Percentiles rank a stretch among this genome's conserved stretches.
phyloP scores from a whole-genome alignment of 352 stramenopile species.

The Phytophthora cajani region DNA sequence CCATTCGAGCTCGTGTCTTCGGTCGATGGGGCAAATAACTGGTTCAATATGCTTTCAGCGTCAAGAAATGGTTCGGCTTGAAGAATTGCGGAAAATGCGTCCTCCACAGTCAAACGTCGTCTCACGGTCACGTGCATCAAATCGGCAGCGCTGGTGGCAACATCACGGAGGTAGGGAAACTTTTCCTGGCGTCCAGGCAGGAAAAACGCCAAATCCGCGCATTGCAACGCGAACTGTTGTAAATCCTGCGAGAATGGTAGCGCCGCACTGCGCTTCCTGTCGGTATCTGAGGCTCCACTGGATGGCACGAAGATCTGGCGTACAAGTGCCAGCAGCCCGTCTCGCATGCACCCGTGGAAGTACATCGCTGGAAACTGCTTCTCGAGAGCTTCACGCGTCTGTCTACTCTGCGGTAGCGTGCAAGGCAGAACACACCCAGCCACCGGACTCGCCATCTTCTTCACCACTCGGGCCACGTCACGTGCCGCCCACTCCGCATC shows the following conservation, averaged over 20 bases:
- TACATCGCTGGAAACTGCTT: slow-evolving; percentile 42
- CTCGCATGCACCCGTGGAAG: slow-evolving; percentile 46
- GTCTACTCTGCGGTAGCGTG: slow-evolving; percentile 20
- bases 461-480: slow-evolving; percentile 32
- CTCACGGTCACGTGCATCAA: slow-evolving; percentile 33
- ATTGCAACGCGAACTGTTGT: slow-evolving; percentile 46
- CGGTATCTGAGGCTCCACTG: neutral
- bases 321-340: slow-evolving; percentile 34
- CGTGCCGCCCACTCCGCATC: slow-evolving; percentile 25
- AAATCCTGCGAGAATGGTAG: slow-evolving; percentile 36
- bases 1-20: neutral
- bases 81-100: slow-evolving; percentile 37
- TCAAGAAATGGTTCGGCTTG: slow-evolving; percentile 44
- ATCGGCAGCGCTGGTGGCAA: neutral
- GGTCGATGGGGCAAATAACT: slow-evolving; percentile 10
- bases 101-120: slow-evolving; percentile 29
- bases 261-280: slow-evolving; percentile 4
- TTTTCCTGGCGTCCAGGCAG: slow-evolving; percentile 11
- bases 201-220: slow-evolving; percentile 42
- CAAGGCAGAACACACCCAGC: slow-evolving; percentile 41
- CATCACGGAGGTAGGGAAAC: neutral
- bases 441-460: slow-evolving; percentile 24
- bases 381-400: slow-evolving; percentile 34
- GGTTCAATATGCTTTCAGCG: slow-evolving; percentile 14
- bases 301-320: slow-evolving; percentile 29